phyloP scores from a whole-genome alignment of 768 basidiomycete species.

The Hericium coralloides region DNA sequence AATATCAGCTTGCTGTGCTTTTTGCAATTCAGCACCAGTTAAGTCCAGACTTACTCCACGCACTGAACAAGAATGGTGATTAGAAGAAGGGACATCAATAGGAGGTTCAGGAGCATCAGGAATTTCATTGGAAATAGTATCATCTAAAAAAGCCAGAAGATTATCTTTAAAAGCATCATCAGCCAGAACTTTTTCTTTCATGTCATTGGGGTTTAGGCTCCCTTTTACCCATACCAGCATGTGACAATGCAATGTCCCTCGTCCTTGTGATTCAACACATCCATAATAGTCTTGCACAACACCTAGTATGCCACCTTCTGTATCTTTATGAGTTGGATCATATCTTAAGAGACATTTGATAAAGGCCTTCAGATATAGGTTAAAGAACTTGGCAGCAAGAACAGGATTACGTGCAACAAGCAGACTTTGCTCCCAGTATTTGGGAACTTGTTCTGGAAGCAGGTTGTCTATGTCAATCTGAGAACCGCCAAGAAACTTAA shows the following conservation, averaged over 20 bases:
- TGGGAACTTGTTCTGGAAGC: constrained; percentile 18
- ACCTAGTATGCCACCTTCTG: constrained; percentile 26
- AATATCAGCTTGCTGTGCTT: neutral
- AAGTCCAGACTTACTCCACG: neutral
- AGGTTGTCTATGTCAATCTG: constrained; percentile 31
- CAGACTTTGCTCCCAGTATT: constrained; percentile 24
- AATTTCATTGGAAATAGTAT: constrained; percentile 20
- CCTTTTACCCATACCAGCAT: constrained; percentile 31
- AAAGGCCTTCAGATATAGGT: constrained; percentile 31
- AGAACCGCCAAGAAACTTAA: constrained; percentile 29
- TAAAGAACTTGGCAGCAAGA: constrained; percentile 32
- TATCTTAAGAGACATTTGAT: constrained; percentile 21
- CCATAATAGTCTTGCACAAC: constrained; percentile 29
- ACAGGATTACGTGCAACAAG: constrained; percentile 32
- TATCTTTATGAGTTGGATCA: constrained; percentile 5
- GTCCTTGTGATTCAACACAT: constrained; percentile 30
- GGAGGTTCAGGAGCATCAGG: constrained; percentile 10
- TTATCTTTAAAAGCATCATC: constrained; percentile 15
- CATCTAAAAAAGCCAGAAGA: constrained; percentile 18
- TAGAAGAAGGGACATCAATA: no score
- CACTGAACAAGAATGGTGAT: neutral
- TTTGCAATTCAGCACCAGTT: neutral
- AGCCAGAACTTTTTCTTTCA: neutral
- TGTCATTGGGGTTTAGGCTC: neutral
- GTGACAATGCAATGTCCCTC: constrained; percentile 32